Evolutionary conservation across 306 rosid genomes (phyloP), one percentile per base, ranked within the genome.

Genomic region (Cotoneaster glaucophyllus): DNA sequence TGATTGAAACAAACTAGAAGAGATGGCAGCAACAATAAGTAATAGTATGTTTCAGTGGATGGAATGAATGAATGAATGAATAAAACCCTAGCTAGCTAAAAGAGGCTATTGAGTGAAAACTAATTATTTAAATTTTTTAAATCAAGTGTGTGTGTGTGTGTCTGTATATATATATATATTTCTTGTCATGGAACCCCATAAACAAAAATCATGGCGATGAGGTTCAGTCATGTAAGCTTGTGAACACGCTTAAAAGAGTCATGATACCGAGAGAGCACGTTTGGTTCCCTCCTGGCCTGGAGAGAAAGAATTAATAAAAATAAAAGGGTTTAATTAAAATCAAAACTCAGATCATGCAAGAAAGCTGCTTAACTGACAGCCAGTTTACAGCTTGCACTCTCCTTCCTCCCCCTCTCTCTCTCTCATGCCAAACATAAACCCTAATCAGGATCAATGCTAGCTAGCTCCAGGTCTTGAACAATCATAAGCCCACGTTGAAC

Each of bases 281-380:
- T 84, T 85, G 85, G 90, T 84, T 86, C 77, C 96, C 87, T 68
- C 94, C 86, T 67, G n/a, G 84, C 25, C 41, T 8, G 69, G 67
- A 73, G 41, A 58, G 26, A 48, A 48, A 0, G 17, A 48, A 39
- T 39, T 2, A 44, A 25, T 3, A 18, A 56, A 73, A 58, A 59
- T 3, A 32, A 64, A 61, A 34, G 10, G 67, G 5, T 59, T 58
- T 63, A 28, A 26, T 64, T 32, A 64, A 81, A 70, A 14, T 26
- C 32, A 70, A 61, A 78, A 62, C 63, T 74, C 17, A 85, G 96
- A 92, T 96, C 99, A 92, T 88, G 96, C 99, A 92, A 88, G 93
- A 96, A 90, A 82, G 84, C 98, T 89, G 98, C 89, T 82, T 82
- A 84, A 89, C 93, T 86, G 92, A 96, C 99, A 96, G 91, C 69